Evolutionary conservation across 2,329 filamentous ascomycete genomes (phyloP), one percentile per base, ranked within the genome.

Genomic region (Botrytis deweyae): DNA sequence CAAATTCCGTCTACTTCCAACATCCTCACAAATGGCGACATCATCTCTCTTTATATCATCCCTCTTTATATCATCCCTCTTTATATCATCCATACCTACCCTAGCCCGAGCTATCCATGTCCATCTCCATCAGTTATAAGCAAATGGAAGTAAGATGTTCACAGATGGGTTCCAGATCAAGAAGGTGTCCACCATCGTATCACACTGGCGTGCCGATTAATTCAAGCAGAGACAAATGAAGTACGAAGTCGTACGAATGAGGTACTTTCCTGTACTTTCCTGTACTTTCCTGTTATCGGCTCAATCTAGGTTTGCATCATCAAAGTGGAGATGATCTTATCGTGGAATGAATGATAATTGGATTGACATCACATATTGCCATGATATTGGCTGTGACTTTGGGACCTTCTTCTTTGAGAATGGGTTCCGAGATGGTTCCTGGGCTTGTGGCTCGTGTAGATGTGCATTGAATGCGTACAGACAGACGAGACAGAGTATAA

Each of bases 391-490:
- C 4, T 5, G 9, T 42, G 8, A 29, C 22, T 12, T 64, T 65
- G 20, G n/a, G 42, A 65, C 63, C 63, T 66, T 66, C 63, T 66
- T 66, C 63, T 66, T 66, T 66, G 20, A 66, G 63, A 22, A 66
- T 65, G 63, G 63, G 5, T 64, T 20, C 25, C 12, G 62, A n/a
- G 20, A 33, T 12, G 62, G 38, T 64, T 64, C 61, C 61, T 64
- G 61, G 58, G n/a, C n/a, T 58, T 16, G 18, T 62, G n/a, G 52
- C 52, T 58, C 52, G 52, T 58, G 52, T 58, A 58, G 52, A 33
- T 58, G n/a, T 58, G n/a, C 16, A 33, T 29, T 29, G 52, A 29
- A 58, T 33, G n/a, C 29, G 52, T 29, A 55, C 25, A 55, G 49
- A 55, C 52, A 29, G 52, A 58, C 14, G n/a, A 55, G 52, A 55